phyloP scores from a whole-genome alignment of 208 protist species.

The Strigomonas culicis region DNA sequence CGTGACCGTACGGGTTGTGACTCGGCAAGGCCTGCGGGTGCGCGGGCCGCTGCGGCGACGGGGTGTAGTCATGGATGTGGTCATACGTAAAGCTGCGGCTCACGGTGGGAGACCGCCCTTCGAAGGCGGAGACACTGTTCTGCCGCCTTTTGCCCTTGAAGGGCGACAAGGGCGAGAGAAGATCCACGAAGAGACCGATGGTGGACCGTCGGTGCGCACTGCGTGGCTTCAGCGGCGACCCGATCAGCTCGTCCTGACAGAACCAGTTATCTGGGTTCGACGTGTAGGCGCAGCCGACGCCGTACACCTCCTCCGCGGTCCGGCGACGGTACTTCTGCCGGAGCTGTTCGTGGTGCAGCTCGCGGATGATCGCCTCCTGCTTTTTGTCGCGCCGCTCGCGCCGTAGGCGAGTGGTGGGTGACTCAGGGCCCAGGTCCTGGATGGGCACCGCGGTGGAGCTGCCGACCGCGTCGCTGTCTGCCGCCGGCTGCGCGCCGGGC shows the following conservation, averaged over 20 bases:
- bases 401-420: too few relatives aligned
- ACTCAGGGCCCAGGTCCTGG: too few relatives aligned
- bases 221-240: background rate
- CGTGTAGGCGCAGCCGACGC: conserved; percentile 15
- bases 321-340: conserved; percentile 15
- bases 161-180: conserved; percentile 1
- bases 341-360: conserved; percentile 23
- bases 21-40: too few relatives aligned
- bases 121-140: too few relatives aligned
- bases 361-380: conserved; percentile 21
- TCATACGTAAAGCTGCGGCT: too few relatives aligned
- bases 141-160: background rate
- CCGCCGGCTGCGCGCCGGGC: too few relatives aligned
- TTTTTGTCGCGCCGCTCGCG: conserved; percentile 14
- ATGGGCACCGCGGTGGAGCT: too few relatives aligned
- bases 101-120: too few relatives aligned
- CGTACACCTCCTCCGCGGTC: conserved; percentile 42
- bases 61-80: too few relatives aligned
- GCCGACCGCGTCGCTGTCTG: too few relatives aligned
- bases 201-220: conserved; percentile 3
- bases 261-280: conserved; percentile 20
- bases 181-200: conserved; percentile 18
- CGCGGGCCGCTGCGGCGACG: too few relatives aligned
- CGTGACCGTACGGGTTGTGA: too few relatives aligned
- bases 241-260: background rate